Evolutionary conservation across 2,329 filamentous ascomycete genomes (phyloP).

Genomic region (Pleomassaria siparia): DNA sequence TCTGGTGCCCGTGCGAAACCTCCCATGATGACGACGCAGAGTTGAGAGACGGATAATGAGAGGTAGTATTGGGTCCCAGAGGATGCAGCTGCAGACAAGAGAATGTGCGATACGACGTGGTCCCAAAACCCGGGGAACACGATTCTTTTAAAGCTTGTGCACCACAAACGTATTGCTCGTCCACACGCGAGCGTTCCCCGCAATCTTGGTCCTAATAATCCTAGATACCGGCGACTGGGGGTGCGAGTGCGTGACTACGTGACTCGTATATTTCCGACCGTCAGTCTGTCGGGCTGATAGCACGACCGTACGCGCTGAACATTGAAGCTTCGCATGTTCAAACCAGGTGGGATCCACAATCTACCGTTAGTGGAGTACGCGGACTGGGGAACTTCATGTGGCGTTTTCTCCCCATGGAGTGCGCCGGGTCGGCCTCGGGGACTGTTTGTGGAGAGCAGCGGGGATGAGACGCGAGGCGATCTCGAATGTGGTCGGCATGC

Average conservation of each 20-base stretch:
- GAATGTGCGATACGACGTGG: conserved; percentile 6
- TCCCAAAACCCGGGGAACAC: conserved; percentile 21
- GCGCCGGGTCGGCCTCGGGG: conserved; percentile 1
- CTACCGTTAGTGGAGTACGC: conserved; percentile 13
- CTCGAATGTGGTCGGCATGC: not conserved
- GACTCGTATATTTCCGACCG: conserved; percentile 11
- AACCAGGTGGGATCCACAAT: no score
- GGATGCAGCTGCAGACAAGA: no score
- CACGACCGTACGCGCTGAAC: no score
- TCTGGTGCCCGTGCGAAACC: conserved; percentile 53
- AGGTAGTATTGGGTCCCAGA: not conserved
- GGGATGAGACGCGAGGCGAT: conserved; percentile 2
- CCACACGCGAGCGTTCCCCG: conserved; percentile 19
- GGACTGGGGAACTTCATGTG: conserved; percentile 22
- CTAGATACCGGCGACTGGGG: no score
- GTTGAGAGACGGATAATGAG: not conserved
- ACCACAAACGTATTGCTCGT: not conserved
- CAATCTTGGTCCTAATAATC: conserved; percentile 10
- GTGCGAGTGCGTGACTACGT: no score
- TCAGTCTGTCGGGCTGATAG: conserved; percentile 5
- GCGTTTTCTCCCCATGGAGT: conserved; percentile 14
- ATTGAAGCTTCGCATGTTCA: no score
- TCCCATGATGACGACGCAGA: conserved; percentile 26
- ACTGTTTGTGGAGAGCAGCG: conserved; percentile 4
- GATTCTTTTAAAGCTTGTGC: conserved; percentile 21